Percentiles rank a stretch among this genome's conserved stretches.
These are phyloP conservation scores for Colletotrichum scovillei DNA, from an alignment of 2,329 filamentous ascomycete species.

Conservation along the genomic window DNA sequence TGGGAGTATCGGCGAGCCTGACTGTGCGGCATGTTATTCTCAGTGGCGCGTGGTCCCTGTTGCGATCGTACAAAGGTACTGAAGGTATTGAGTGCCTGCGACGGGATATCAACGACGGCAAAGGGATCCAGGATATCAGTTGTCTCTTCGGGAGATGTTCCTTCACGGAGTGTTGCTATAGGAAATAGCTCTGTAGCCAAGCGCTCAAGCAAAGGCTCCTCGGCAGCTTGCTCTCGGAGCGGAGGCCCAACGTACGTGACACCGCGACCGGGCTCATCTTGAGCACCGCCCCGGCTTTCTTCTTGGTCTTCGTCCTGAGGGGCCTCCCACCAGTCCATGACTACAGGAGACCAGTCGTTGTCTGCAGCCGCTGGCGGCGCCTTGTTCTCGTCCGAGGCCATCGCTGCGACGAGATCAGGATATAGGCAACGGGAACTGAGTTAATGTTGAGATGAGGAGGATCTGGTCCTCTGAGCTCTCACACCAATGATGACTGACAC, in stretches of 20 bases:
- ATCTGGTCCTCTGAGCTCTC: not conserved
- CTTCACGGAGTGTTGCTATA: too few species aligned
- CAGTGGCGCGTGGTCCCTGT: not conserved
- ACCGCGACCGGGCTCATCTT: not conserved
- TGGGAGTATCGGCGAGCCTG: conserved; percentile 16
- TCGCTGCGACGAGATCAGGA: not conserved
- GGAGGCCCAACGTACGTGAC: not conserved
- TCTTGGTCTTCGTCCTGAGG: not conserved
- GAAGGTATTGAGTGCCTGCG: not conserved
- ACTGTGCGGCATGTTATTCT: conserved; percentile 9
- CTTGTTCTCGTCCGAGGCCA: not conserved
- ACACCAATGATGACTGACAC: not conserved
- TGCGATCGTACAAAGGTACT: not conserved
- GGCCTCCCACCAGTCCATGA: not conserved
- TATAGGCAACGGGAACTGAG: not conserved
- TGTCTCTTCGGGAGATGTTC: not conserved
- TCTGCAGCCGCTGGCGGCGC: not conserved
- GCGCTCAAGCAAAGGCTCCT: too few species aligned
- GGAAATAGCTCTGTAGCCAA: too few species aligned
- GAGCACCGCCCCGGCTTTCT: too few species aligned
- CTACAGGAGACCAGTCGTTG: too few species aligned
- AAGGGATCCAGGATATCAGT: not conserved
- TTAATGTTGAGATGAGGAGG: not conserved
- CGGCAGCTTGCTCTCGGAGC: not conserved
- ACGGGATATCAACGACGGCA: not conserved